Base-by-base conservation (phyloP, 768 basidiomycete species). In the Leccinum boreale region DNA sequence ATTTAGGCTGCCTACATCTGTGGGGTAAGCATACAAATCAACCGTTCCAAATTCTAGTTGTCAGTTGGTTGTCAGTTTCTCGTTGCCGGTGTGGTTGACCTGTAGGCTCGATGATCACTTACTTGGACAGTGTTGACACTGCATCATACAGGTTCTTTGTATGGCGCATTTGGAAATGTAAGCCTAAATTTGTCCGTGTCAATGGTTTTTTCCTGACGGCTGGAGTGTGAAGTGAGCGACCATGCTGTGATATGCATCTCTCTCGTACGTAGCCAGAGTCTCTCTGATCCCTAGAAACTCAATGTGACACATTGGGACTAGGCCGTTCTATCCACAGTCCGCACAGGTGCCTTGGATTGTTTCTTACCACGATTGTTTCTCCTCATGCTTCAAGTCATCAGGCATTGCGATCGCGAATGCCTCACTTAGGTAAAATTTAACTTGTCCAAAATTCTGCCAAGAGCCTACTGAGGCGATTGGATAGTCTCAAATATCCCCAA, bases 101-200 rank as follows among this genome's bases (percentile, higher is more conserved):
- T 59, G 60, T 55, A 35, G 15, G 60, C 17, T 35, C 5, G 7
- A 28, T 24, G 4, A 33, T 17, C 19, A 11, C 28, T 44, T 0
- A 7, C n/a, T 28, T n/a, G 23, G 35, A 33, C 2, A 17, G 15
- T 21, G n/a, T 35, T 50, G 11, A 58, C 2, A 4, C 6, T 26
- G 17, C n/a, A 5, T 21, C 48, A 15, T 33, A 21, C 47, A 65
- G 64, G 10, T 62, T 50, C 42, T 65, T 62, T 26, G 31, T 65
- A 28, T 65, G 64, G 64, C 64, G 64, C 19, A 56, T 65, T 19
- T 58, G 60, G 60, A 57, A 58, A 51, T 23, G 64, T 65, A 50
- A 57, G 64, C 31, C 9, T 29, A 23, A 21, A 15, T 52, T 21
- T n/a, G 19, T 21, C 1, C 10, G 10, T 28, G 3, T n/a, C 49